These are phyloP conservation scores for Silene noctiflora DNA, from an alignment of 179 eudicot genomes.

Conservation along the genomic window DNA sequence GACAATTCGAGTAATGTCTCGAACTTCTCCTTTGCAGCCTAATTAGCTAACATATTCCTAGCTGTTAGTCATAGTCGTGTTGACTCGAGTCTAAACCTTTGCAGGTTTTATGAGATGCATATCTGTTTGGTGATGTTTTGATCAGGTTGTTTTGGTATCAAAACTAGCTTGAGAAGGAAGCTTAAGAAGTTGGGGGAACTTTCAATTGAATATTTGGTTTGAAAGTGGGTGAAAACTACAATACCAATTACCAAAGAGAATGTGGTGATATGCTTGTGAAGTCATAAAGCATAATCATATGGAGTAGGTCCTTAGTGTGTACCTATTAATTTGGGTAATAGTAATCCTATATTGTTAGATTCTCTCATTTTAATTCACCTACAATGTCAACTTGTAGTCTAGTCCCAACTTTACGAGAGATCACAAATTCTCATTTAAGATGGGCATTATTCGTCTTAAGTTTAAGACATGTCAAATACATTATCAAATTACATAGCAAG, in stretches of 20 bases:
- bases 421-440: no score
- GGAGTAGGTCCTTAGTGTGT: background rate
- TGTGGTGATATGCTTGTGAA: background rate
- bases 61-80: background rate
- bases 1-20: background rate
- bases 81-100: background rate
- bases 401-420: background rate
- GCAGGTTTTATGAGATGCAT: background rate
- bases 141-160: background rate
- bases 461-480: no score
- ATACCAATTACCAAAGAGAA: background rate
- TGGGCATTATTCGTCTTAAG: no score
- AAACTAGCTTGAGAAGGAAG: slow-evolving; percentile 11
- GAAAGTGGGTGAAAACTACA: slow-evolving; percentile 4
- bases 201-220: background rate
- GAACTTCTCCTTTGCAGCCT: background rate
- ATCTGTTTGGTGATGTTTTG: background rate
- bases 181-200: background rate
- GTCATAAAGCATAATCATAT: background rate
- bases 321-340: background rate
- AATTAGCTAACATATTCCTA: background rate
- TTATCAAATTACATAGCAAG: no score
- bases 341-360: background rate
- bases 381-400: slow-evolving; percentile 6
- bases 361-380: background rate